These are phyloP conservation scores for Talaromyces ruber DNA, from an alignment of 495 filamentous ascomycete species.

Conservation along the genomic window DNA sequence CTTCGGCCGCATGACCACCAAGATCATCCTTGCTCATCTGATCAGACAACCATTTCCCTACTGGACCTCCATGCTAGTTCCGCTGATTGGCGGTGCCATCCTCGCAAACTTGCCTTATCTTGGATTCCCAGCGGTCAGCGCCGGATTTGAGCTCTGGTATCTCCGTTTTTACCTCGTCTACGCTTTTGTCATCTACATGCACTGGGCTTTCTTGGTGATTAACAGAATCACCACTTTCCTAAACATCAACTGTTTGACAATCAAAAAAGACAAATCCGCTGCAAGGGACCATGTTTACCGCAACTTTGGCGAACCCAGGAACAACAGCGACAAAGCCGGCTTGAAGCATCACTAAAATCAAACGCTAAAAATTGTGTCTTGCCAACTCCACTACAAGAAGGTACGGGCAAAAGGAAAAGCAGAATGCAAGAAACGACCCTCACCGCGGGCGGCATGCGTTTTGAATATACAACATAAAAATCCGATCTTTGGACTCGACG, in stretches of 20 bases:
- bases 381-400: neutral
- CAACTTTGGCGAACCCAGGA: slow-evolving; percentile 20
- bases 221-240: slow-evolving; percentile 85
- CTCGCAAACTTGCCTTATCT: slow-evolving; percentile 74
- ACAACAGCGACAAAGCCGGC: slow-evolving; percentile 6
- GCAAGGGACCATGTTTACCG: slow-evolving; percentile 33
- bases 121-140: slow-evolving; percentile 56
- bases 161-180: slow-evolving; percentile 76
- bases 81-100: slow-evolving; percentile 75
- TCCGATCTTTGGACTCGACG: neutral
- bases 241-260: slow-evolving; percentile 89
- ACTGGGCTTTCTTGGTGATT: slow-evolving; percentile 89
- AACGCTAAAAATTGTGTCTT: neutral
- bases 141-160: slow-evolving; percentile 63
- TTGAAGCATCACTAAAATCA: slow-evolving; percentile 17
- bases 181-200: slow-evolving; percentile 72
- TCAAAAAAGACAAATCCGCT: slow-evolving; percentile 50
- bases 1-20: slow-evolving; percentile 99
- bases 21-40: slow-evolving; percentile 95
- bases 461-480: neutral
- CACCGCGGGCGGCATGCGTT: neutral
- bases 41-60: slow-evolving; percentile 90
- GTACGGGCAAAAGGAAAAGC: neutral
- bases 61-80: slow-evolving; percentile 86
- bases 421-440: neutral